Evolutionary conservation across 441 rosid genomes (phyloP).

Genomic region (Populus tomentosa): DNA sequence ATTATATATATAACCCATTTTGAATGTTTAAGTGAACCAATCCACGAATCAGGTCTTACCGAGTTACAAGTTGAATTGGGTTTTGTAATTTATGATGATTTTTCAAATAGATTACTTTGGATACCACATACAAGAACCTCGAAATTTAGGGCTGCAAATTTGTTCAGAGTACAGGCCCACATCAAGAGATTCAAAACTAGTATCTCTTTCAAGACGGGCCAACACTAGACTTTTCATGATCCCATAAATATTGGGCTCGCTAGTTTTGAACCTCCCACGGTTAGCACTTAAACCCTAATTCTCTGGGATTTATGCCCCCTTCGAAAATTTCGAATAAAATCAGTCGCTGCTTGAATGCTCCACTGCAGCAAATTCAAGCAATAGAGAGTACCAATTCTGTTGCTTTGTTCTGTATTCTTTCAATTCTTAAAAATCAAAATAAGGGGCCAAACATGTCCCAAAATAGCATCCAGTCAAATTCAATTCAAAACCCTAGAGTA

Average conservation of each 20-base stretch:
- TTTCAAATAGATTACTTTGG: not conserved
- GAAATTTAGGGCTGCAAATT: not conserved
- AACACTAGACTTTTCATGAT: not conserved
- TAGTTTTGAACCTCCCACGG: not conserved
- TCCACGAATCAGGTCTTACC: too few species aligned
- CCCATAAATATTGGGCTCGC: not conserved
- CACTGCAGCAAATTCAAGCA: not conserved
- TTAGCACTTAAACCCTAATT: not conserved
- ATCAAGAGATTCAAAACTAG: not conserved
- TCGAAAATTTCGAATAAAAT: not conserved
- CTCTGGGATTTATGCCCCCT: not conserved
- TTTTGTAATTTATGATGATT: not conserved
- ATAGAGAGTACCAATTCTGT: not conserved
- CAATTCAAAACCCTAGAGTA: conserved; percentile 37
- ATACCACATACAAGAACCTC: not conserved
- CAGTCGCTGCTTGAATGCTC: not conserved
- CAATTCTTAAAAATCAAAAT: not conserved
- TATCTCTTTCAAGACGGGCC: not conserved
- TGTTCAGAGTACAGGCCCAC: not conserved
- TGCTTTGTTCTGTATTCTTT: not conserved
- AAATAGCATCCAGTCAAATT: not conserved
- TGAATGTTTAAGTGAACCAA: too few species aligned
- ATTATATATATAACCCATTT: too few species aligned
- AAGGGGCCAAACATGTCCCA: conserved; percentile 9
- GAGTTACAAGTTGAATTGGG: not conserved